Percentiles rank a stretch among this genome's conserved stretches.
Evolutionary conservation across 169 alveolate species (phyloP).

Genomic region (Cryptosporidium ryanae): DNA sequence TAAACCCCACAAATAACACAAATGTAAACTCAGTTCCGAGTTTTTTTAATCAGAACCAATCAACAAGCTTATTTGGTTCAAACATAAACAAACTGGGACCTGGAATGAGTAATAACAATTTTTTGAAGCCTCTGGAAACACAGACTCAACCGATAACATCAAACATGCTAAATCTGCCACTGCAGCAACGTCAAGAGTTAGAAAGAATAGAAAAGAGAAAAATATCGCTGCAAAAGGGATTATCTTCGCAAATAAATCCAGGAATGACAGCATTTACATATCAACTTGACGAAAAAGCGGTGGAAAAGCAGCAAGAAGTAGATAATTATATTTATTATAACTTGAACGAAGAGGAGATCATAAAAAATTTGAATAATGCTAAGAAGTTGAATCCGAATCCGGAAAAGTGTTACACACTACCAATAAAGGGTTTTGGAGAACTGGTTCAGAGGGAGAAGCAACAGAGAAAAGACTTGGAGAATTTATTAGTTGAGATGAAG

Average conservation of each 20-base stretch:
- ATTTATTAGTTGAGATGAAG: slow-evolving; percentile 46
- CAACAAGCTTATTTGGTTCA: slow-evolving; percentile 20
- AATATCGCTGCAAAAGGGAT: slow-evolving; percentile 44
- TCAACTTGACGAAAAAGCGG: slow-evolving; percentile 65
- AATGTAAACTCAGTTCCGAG: slow-evolving; percentile 3
- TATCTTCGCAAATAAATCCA: slow-evolving; percentile 33
- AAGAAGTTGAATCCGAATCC: slow-evolving; percentile 67
- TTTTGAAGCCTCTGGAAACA: background rate
- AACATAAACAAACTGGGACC: slow-evolving; percentile 21
- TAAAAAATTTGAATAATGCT: slow-evolving; percentile 39
- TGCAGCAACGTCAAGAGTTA: slow-evolving; percentile 66
- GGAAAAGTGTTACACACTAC: slow-evolving; percentile 57
- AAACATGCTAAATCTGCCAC: slow-evolving; percentile 39
- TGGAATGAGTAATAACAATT: slow-evolving; percentile 9
- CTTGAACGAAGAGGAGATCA: slow-evolving; percentile 56
- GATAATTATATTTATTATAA: slow-evolving; percentile 60
- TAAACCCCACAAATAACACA: background rate
- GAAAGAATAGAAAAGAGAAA: slow-evolving; percentile 65
- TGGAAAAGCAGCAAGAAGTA: slow-evolving; percentile 70
- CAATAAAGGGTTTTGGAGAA: slow-evolving; percentile 70
- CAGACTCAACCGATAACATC: slow-evolving; percentile 25
- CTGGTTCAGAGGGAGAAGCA: slow-evolving; percentile 60
- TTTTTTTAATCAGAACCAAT: background rate
- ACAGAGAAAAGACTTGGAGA: slow-evolving; percentile 68
- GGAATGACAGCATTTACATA: slow-evolving; percentile 64